Base-by-base conservation (phyloP, 345 rosid genomes). In the Salix exigua region DNA sequence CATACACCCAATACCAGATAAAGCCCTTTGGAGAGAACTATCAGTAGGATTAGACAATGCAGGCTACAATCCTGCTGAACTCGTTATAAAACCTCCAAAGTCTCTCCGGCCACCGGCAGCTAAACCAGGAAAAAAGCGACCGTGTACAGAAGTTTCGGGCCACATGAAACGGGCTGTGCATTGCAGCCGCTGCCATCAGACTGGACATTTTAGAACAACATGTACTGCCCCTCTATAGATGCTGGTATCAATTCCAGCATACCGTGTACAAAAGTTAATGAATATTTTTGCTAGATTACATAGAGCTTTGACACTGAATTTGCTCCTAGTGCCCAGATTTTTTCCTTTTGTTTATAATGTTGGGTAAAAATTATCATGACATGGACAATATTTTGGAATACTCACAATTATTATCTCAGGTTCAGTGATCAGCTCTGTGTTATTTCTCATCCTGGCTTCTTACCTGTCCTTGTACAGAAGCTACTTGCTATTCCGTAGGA, bases 171-270 rank as follows among this genome's bases (percentile, higher is more conserved):
- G 97, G 75, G 88, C 93, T 33, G 99, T 93, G 85, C 99, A 91
- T 82, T 95, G 99, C 77, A 93, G 99, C 79, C 92, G 99, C 35
- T 95, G 99, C 84, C 89, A 94, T 78, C 97, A 92, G 85, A 90
- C 97, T 3, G 96, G 98, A 35, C 98, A 94, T 88, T 94, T 94
- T 85, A 88, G 99, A 84, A 94, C 97, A 72, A 94, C 98, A 4
- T 94, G 97, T 84, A 91, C 97, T 75, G 92, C 91, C 23, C 97
- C 97, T 17, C 88, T 92, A 60, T 94, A 86, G 71, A 65, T 74
- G 31, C 38, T 62, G 55, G 37, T 10, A 10, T 71, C 17, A 8
- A 23, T 58, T 37, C 67, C 6, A 81, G 37, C 68, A 37, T 61
- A 53, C 61, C 6, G 23, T 16, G 13, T 7, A 3, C 26, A 58